A percentile compares a stretch with the other conserved stretches of the same genome.
Evolutionary conservation across 2,329 filamentous ascomycete species (phyloP).

Genomic region (Cryphonectria nitschkei): DNA sequence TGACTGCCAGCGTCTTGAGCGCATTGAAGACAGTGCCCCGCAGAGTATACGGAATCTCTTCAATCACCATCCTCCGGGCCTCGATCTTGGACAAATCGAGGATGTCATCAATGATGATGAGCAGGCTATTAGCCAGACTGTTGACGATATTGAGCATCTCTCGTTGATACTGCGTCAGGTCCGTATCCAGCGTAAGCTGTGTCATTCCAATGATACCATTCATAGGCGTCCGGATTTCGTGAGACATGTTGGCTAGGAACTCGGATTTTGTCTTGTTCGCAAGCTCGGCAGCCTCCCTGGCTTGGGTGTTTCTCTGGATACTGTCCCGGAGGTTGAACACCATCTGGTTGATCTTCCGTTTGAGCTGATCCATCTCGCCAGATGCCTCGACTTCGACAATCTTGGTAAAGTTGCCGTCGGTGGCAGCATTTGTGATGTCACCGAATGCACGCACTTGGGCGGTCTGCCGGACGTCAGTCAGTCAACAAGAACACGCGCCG

Average conservation of each 20-base stretch:
- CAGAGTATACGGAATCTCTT: constrained; percentile 94
- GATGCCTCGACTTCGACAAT: constrained; percentile 96
- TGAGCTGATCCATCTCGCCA: constrained; percentile 98
- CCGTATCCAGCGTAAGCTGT: constrained; percentile 90
- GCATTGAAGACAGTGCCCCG: constrained; percentile 96
- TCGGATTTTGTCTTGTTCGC: constrained; percentile 99
- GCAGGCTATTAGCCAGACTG: constrained; percentile 90
- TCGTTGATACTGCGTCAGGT: constrained; percentile 91
- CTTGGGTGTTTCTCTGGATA: constrained; percentile 95
- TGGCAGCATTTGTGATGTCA: constrained; percentile 97
- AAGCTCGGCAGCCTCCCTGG: constrained; percentile 91
- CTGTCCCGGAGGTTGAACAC: constrained; percentile 93
- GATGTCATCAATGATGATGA: constrained; percentile 94
- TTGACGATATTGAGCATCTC: constrained; percentile 99
- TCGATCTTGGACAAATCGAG: constrained; percentile 81
- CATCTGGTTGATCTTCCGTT: constrained; percentile 99
- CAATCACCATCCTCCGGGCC: constrained; percentile 96
- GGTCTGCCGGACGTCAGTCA: constrained; percentile 63
- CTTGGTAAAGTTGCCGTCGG: constrained; percentile 95
- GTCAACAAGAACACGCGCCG: background rate
- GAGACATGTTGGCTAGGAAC: constrained; percentile 98
- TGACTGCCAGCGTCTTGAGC: constrained; percentile 93
- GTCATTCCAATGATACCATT: constrained; percentile 99
- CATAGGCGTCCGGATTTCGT: constrained; percentile 97
- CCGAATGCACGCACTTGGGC: constrained; percentile 97